Evolutionary conservation across 2,329 filamentous ascomycete species (phyloP).

Genomic region (Magnaporthiopsis incrustans): DNA sequence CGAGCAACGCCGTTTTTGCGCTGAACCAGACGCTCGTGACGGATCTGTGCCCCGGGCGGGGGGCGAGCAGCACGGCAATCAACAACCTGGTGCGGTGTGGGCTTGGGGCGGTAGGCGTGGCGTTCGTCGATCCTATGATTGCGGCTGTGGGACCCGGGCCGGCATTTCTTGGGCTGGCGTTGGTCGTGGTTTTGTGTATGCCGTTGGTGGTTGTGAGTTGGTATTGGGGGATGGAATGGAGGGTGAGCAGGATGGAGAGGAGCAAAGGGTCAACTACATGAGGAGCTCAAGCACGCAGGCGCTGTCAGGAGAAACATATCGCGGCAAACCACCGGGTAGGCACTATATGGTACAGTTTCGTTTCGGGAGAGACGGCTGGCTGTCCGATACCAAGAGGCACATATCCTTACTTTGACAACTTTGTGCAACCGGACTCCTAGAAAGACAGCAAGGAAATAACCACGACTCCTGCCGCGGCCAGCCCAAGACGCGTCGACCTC

Average conservation of each 20-base stretch:
- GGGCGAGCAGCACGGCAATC: conserved; percentile 24
- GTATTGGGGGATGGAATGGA: neutral
- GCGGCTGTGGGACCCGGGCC: neutral
- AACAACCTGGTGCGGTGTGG: conserved; percentile 26
- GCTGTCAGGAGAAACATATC: too few relatives aligned
- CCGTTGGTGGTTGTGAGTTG: neutral
- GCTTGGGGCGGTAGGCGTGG: conserved; percentile 21
- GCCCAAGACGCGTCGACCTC: too few relatives aligned
- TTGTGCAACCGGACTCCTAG: too few relatives aligned
- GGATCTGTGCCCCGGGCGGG: conserved; percentile 22
- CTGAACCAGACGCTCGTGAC: conserved; percentile 25
- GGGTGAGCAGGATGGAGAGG: neutral
- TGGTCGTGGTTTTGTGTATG: neutral
- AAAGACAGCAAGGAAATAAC: too few relatives aligned
- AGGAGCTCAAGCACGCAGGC: too few relatives aligned
- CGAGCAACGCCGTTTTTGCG: conserved; percentile 28
- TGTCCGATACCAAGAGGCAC: too few relatives aligned
- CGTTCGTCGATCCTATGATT: conserved; percentile 4
- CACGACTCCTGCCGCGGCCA: too few relatives aligned
- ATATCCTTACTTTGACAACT: too few relatives aligned
- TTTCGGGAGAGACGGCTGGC: too few relatives aligned
- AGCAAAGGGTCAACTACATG: too few relatives aligned
- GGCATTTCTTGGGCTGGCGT: neutral
- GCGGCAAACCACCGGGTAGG: too few relatives aligned
- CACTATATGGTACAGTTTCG: too few relatives aligned